Percentiles rank a stretch among this genome's conserved stretches.
These are phyloP conservation scores for Musa itinerans DNA, from an alignment of 176 grass and related monocot species.

Conservation along the genomic window DNA sequence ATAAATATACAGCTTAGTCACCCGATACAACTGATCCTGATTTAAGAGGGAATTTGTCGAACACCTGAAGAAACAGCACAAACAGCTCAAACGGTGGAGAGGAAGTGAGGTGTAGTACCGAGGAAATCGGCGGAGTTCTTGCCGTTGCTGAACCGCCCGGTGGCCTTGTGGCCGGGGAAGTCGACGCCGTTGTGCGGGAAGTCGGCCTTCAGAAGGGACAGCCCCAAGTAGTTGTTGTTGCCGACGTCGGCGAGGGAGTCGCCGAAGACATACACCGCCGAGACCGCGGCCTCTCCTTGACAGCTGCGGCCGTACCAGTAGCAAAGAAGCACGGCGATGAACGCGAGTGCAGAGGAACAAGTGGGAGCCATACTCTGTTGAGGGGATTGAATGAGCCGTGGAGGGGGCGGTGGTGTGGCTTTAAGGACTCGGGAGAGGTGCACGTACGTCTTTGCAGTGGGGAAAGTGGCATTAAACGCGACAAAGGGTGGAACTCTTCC, in stretches of 20 bases:
- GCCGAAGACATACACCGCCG: constrained; percentile 71
- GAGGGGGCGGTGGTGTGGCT: not conserved
- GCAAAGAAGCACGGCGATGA: not conserved
- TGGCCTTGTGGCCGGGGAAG: constrained; percentile 53
- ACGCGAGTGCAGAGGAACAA: not conserved
- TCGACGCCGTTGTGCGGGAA: constrained; percentile 86
- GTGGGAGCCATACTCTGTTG: not conserved
- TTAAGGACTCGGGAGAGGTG: not conserved
- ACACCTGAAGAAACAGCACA: not conserved
- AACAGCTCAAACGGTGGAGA: too few relatives aligned
- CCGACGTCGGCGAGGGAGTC: constrained; percentile 87
- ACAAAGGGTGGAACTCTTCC: not conserved
- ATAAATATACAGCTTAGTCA: not conserved
- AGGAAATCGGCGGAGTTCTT: constrained; percentile 75
- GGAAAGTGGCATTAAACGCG: not conserved
- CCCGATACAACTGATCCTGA: not conserved
- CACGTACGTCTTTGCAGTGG: not conserved
- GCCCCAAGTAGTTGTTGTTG: constrained; percentile 64
- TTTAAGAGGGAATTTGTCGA: not conserved
- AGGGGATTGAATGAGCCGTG: not conserved
- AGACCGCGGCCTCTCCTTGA: constrained; percentile 6
- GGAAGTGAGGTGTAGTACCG: constrained; percentile 21
- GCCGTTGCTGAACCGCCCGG: constrained; percentile 87
- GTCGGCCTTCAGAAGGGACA: constrained; percentile 66
- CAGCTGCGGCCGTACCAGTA: not conserved